Conservation (phyloP, 768 basidiomycete genomes). For the Trichaptum fuscoviolaceum region DNA sequence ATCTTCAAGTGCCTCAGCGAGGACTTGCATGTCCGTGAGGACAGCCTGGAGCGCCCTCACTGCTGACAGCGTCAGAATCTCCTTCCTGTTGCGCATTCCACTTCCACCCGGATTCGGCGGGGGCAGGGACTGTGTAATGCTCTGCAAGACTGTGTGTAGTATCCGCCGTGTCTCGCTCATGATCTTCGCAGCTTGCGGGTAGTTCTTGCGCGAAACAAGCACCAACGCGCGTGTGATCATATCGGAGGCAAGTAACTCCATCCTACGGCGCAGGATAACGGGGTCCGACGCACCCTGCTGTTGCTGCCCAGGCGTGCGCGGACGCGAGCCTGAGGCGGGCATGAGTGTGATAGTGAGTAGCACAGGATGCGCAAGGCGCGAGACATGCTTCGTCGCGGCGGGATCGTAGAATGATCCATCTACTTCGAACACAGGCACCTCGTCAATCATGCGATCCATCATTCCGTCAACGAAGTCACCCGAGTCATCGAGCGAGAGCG, state of each 20-base stretch:
- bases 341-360: constrained; percentile 91
- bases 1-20: constrained; percentile 86
- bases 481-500: constrained; percentile 64
- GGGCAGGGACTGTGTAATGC: constrained; percentile 68
- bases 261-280: constrained; percentile 85
- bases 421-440: constrained; percentile 93
- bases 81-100: constrained; percentile 64
- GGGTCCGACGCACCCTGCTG: constrained; percentile 60
- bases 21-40: constrained; percentile 78
- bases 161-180: constrained; percentile 90
- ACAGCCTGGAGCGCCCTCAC: constrained; percentile 82
- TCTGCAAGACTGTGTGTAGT: constrained; percentile 84
- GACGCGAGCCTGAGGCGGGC: constrained; percentile 37
- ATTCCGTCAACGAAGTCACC: constrained; percentile 80
- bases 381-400: constrained; percentile 72
- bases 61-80: constrained; percentile 63
- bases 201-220: constrained; percentile 87
- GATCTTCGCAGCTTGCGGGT: constrained; percentile 84
- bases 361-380: constrained; percentile 87
- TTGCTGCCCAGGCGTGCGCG: constrained; percentile 34
- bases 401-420: constrained; percentile 96
- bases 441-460: constrained; percentile 97
- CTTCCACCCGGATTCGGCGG: constrained; percentile 40
- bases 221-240: constrained; percentile 96
- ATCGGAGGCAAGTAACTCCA: constrained; percentile 95